Evolutionary conservation across 164 flowering plant species (phyloP), one percentile per base, ranked within the genome.

Genomic region (Berberis vulgaris): DNA sequence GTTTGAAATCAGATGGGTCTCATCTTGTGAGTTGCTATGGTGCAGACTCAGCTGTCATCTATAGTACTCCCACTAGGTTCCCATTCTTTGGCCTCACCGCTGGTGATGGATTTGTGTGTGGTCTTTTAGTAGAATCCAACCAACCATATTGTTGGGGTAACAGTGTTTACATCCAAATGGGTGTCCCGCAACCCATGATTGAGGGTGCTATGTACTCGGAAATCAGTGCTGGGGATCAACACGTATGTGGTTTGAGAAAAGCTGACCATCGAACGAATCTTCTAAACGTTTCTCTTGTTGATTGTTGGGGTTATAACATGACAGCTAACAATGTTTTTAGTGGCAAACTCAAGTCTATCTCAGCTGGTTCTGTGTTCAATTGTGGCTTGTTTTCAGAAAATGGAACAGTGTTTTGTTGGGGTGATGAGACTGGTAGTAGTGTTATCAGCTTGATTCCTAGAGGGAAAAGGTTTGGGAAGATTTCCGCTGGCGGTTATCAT

Each of bases 231-330:
- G 98, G 98, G 6, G 97, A 94, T 69, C 77, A 91, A 67, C 98
- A 94, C 78, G 70, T 94, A 2, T 94, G 98, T 63, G 97, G 84
- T 6, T 64, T 94, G 70, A 78, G 96, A 60, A 81, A 74, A 64
- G 86, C 85, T 5, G 72, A 76, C 10, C 72, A 65, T 8, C 84
- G 83, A 39, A 26, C 2, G 44, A 69, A 62, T 43, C 71, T 66
- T 54, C 73, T n/a, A 49, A 80, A 79, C 74, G 61, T 40, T 57
- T 81, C 92, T 26, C 65, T 77, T 50, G 89, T 94, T 56, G 98
- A 94, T 77, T 94, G 98, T 62, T 94, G 98, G 98, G 98, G 98
- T 0, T 94, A 91, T 65, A 94, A 94, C 76, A 94, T 94, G 97
- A 94, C 98, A 2, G 80, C 71, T n/a, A 84, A 72, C 67, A 74